Evolutionary conservation across 1,284 basidiomycete species (phyloP).

Genomic region (Cryptococcus deneoformans): DNA sequence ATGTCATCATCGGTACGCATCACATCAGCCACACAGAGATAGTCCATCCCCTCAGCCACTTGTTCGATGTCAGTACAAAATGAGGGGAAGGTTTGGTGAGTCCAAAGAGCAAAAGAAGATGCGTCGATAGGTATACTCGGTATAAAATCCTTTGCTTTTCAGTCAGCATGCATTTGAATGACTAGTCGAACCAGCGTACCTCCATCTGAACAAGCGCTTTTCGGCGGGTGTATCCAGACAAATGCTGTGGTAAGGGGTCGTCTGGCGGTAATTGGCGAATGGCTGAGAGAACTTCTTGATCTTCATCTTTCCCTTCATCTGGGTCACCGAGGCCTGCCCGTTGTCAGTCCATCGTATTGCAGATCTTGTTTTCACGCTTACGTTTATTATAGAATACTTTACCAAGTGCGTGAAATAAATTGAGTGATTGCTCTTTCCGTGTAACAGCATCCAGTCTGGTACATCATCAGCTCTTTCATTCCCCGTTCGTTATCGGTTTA

Average conservation of each 20-base stretch:
- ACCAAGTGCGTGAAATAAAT: constrained; percentile 88
- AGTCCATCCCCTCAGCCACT: constrained; percentile 67
- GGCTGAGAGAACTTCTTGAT: constrained; percentile 24
- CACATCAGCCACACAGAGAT: constrained; percentile 75
- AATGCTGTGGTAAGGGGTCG: constrained; percentile 57
- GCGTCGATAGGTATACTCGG: constrained; percentile 87
- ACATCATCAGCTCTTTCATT: background rate
- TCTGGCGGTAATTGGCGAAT: constrained; percentile 49
- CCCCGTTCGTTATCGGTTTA: background rate
- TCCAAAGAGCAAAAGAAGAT: constrained; percentile 80
- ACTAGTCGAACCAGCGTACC: constrained; percentile 52
- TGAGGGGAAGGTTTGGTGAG: constrained; percentile 88
- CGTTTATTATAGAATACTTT: constrained; percentile 96
- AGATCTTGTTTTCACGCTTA: constrained; percentile 46
- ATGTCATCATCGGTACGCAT: constrained; percentile 65
- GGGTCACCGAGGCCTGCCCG: constrained; percentile 42
- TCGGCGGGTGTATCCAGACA: constrained; percentile 62
- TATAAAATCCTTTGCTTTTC: constrained; percentile 46
- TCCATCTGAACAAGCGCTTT: constrained; percentile 77
- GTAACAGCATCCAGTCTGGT: constrained; percentile 65
- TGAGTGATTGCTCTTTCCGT: constrained; percentile 77
- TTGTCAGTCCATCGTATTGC: background rate
- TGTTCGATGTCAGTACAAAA: constrained; percentile 80
- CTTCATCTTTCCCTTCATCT: constrained; percentile 26
- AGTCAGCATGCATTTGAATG: constrained; percentile 3